phyloP scores from a whole-genome alignment of 768 basidiomycete species.

The Pleurotus platypus region DNA sequence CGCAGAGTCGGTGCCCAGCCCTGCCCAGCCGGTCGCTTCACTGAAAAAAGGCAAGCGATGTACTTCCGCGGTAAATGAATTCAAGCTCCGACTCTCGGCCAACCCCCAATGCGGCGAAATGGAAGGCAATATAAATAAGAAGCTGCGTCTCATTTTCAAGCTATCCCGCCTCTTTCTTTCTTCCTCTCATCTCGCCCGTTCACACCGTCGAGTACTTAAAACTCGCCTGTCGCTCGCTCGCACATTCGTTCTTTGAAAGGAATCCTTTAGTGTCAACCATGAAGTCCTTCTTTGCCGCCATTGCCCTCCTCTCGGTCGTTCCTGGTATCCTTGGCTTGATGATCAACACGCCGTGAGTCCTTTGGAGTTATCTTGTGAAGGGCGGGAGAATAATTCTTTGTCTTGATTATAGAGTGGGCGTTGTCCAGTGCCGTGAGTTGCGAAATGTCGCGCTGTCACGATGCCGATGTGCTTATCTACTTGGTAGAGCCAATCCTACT shows the following conservation, averaged over 20 bases:
- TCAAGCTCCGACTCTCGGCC: neutral
- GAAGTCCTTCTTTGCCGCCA: conserved; percentile 31
- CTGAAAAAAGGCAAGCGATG: too few species aligned
- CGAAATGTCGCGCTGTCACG: neutral
- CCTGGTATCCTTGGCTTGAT: conserved; percentile 39
- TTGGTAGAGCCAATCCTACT: conserved; percentile 56
- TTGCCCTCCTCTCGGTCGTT: conserved; percentile 33
- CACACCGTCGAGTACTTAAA: neutral
- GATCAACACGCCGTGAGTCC: conserved; percentile 69
- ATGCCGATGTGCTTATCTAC: neutral
- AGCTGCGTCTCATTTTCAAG: conserved; percentile 1
- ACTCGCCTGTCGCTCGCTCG: neutral
- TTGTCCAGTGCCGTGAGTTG: conserved; percentile 50
- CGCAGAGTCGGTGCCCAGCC: too few species aligned
- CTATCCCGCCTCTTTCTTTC: neutral
- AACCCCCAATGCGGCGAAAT: neutral
- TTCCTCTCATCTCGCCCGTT: neutral
- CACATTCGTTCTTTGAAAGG: conserved; percentile 8
- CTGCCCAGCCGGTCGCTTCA: too few species aligned
- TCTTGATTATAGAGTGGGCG: conserved; percentile 24
- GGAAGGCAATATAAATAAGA: neutral
- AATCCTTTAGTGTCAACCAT: conserved; percentile 18
- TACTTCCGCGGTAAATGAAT: neutral
- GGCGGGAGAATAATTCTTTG: too few species aligned
- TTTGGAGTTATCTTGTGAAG: neutral